Conservation (phyloP, 768 basidiomycete species). For the Boletus rufocinnamomeus region DNA sequence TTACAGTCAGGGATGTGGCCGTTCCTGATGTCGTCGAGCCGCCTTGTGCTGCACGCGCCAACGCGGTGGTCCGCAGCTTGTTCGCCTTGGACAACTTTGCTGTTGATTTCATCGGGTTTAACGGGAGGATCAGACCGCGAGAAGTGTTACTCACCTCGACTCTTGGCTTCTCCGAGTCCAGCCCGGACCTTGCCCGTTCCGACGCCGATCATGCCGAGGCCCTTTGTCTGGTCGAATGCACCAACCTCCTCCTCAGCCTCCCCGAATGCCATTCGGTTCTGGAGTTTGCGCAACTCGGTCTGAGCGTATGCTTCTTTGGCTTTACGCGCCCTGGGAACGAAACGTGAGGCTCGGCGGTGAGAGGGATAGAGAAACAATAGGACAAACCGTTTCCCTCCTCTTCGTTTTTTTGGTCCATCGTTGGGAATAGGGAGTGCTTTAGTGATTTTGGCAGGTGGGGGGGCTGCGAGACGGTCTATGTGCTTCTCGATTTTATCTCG, state of each 20-base stretch:
- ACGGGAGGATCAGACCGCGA: neutral
- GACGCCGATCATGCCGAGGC: slow-evolving; percentile 93
- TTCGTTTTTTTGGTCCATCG: slow-evolving; percentile 93
- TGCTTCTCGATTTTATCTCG: slow-evolving; percentile 91
- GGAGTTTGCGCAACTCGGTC: slow-evolving; percentile 94
- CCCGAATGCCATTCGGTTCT: slow-evolving; percentile 96
- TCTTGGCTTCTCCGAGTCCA: slow-evolving; percentile 84
- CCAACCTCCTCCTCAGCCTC: slow-evolving; percentile 96
- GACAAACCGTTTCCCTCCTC: slow-evolving; percentile 88
- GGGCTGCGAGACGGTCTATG: slow-evolving; percentile 88
- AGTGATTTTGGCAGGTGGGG: slow-evolving; percentile 88
- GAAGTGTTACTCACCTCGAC: slow-evolving; percentile 63
- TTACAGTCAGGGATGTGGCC: slow-evolving; percentile 90
- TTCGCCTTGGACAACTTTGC: slow-evolving; percentile 97
- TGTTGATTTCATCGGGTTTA: slow-evolving; percentile 34
- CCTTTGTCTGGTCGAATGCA: slow-evolving; percentile 96
- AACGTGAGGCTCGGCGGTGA: slow-evolving; percentile 1
- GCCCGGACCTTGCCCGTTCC: slow-evolving; percentile 89
- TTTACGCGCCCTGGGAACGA: slow-evolving; percentile 74
- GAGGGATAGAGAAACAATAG: neutral
- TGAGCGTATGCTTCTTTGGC: slow-evolving; percentile 98
- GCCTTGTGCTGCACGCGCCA: slow-evolving; percentile 70
- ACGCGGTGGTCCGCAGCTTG: slow-evolving; percentile 83
- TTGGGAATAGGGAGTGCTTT: slow-evolving; percentile 95
- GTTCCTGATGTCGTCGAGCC: slow-evolving; percentile 69